phyloP scores from a whole-genome alignment of 2,329 filamentous ascomycete species.

The Talaromyces funiculosus region DNA sequence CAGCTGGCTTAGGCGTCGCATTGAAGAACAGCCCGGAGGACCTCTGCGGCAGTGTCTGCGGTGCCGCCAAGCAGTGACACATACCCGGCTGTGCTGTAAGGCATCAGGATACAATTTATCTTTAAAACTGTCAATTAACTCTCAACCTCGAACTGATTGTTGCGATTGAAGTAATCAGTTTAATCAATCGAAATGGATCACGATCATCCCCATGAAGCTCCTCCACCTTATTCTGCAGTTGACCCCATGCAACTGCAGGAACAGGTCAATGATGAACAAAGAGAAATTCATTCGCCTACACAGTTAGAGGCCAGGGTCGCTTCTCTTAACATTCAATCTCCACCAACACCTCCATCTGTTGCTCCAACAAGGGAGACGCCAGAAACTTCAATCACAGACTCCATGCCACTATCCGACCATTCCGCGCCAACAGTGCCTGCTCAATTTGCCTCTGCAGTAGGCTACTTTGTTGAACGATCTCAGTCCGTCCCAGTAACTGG shows the following conservation, averaged over 20 bases:
- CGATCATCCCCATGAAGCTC: constrained; percentile 24
- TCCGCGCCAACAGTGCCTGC: constrained; percentile 18
- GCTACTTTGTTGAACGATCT: constrained; percentile 36
- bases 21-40: background rate
- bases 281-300: background rate
- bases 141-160: background rate
- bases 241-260: constrained; percentile 29
- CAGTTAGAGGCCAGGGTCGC: constrained; percentile 15
- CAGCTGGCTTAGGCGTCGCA: background rate
- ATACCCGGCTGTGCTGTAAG: background rate
- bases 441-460: constrained; percentile 32
- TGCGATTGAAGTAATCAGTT: background rate
- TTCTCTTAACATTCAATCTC: constrained; percentile 15
- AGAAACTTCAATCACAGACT: background rate
- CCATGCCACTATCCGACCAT: constrained; percentile 7
- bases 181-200: constrained; percentile 2
- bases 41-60: constrained; percentile 3
- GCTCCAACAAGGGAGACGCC: background rate
- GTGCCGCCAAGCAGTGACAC: background rate
- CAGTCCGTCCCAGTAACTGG: constrained; percentile 17
- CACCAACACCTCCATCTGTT: background rate
- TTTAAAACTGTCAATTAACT: background rate
- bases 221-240: constrained; percentile 38
- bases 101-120: background rate
- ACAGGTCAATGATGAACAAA: constrained; percentile 5